Conservation (phyloP, 805 yeast species). For the Torulaspora quercuum region DNA sequence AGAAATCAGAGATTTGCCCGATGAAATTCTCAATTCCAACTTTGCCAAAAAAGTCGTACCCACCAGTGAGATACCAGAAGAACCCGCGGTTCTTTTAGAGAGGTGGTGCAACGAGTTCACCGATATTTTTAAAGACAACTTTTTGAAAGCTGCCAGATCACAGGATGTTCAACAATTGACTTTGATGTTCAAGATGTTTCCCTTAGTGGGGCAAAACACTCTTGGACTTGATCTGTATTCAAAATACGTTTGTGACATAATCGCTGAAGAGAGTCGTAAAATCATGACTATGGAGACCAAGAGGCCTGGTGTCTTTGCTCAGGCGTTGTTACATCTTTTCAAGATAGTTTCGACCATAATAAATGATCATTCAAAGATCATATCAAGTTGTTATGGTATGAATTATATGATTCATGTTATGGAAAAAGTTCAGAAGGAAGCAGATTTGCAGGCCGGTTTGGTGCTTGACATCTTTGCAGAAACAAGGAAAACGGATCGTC, state of each 20-base stretch:
- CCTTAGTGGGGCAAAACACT: slow-evolving; percentile 69
- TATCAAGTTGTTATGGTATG: slow-evolving; percentile 66
- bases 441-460: slow-evolving; percentile 89
- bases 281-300: slow-evolving; percentile 55
- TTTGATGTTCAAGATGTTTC: slow-evolving; percentile 79
- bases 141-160: slow-evolving; percentile 62
- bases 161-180: slow-evolving; percentile 70
- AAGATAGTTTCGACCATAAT: slow-evolving; percentile 83
- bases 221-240: slow-evolving; percentile 80
- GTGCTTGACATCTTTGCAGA: slow-evolving; percentile 85
- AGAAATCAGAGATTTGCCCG: slow-evolving; percentile 52
- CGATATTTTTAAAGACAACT: slow-evolving; percentile 54
- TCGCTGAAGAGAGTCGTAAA: slow-evolving; percentile 71
- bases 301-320: slow-evolving; percentile 42
- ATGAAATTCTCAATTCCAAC: slow-evolving; percentile 51
- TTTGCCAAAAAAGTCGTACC: slow-evolving; percentile 84
- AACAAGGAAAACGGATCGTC: slow-evolving; percentile 54
- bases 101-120: slow-evolving; percentile 61
- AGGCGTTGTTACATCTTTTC: slow-evolving; percentile 62
- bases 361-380: slow-evolving; percentile 79
- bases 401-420: slow-evolving; percentile 63
- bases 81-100: slow-evolving; percentile 56
- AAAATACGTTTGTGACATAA: slow-evolving; percentile 77
- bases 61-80: slow-evolving; percentile 76
- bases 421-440: slow-evolving; percentile 73